Base-by-base conservation (phyloP, 805 yeast species). In the Candida manassasensis region DNA sequence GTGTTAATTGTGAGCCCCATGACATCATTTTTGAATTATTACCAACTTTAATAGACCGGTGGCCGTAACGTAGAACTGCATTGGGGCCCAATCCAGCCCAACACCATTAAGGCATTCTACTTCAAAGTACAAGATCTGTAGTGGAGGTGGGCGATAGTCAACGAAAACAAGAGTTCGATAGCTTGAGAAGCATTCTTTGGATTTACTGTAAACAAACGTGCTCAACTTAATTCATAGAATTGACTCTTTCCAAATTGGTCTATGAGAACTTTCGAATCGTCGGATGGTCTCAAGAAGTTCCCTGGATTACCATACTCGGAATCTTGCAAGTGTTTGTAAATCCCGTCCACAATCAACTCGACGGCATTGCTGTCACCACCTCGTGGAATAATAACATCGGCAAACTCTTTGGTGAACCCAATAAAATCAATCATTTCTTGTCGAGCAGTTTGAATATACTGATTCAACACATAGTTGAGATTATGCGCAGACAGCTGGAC, bases 341-440 rank as follows among this genome's bases (percentile, higher is more conserved):
- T 52, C 0, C 88, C 90, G 47, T 80, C 86, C 14, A 81, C 73
- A 10, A 84, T 71, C 39, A 85, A 59, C 8, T 61, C 51, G 4
- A 81, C 67, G 7, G 84, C 85, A 21, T 69, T 61, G 2, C 59
- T 41, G 38, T 81, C 86, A 5, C 81, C 75, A 2, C 88, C 90
- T 22, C 79, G 63, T 2, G 90, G 88, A 49, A 84, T 63, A 18
- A 85, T 73, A 5, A 84, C 78, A 55, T 84, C 95, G 1, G 94
- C 86, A 40, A 62, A 69, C 40, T 77, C 79, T 50, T 79, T 81
- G 1, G 93, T 83, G n/a, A 77, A 79, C 21, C 67, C 64, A 7
- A 85, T 77, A 53, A 69, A 81, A 42, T 77, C 72, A 44, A 64
- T 72, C 78, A 79, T 81, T 48, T 84, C 93, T 7, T 77, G 70